Conservation (phyloP, 129 eudicot genomes). For the Kitagawia praeruptora region DNA sequence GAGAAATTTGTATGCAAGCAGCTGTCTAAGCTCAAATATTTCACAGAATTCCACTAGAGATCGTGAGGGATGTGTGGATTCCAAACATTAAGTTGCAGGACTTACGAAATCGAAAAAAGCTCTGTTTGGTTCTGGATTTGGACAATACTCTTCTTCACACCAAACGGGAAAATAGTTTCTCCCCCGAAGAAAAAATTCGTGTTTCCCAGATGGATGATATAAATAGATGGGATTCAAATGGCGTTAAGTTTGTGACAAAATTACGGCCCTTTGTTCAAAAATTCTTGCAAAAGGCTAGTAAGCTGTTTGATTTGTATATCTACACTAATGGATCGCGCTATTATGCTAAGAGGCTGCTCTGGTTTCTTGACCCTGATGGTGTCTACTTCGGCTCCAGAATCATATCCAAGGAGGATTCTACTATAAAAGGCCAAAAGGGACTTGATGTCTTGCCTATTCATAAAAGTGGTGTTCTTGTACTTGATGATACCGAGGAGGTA, state of each 20-base stretch:
- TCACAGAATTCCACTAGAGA: neutral
- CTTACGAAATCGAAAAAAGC: neutral
- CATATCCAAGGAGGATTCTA: constrained; percentile 23
- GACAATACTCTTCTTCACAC: neutral
- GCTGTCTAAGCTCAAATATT: neutral
- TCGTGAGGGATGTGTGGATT: neutral
- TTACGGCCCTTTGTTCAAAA: constrained; percentile 39
- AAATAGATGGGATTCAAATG: neutral
- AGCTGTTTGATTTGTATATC: constrained; percentile 43
- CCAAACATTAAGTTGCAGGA: neutral
- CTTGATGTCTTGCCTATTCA: constrained; percentile 41
- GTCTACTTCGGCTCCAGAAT: constrained; percentile 33
- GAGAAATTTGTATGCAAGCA: neutral
- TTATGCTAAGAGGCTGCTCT: constrained; percentile 35
- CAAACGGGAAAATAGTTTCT: neutral
- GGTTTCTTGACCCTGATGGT: constrained; percentile 33
- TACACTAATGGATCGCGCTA: constrained; percentile 44
- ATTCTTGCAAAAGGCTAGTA: constrained; percentile 36
- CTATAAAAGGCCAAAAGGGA: constrained; percentile 32
- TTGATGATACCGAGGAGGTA: constrained; percentile 46
- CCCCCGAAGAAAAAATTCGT: neutral
- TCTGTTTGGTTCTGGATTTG: neutral
- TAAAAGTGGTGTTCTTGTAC: constrained; percentile 32
- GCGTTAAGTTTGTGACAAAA: constrained; percentile 16
- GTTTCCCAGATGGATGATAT: neutral